Conservation (phyloP, 192 early-diverging fungal species). For the Umbelopsis isabellina region DNA sequence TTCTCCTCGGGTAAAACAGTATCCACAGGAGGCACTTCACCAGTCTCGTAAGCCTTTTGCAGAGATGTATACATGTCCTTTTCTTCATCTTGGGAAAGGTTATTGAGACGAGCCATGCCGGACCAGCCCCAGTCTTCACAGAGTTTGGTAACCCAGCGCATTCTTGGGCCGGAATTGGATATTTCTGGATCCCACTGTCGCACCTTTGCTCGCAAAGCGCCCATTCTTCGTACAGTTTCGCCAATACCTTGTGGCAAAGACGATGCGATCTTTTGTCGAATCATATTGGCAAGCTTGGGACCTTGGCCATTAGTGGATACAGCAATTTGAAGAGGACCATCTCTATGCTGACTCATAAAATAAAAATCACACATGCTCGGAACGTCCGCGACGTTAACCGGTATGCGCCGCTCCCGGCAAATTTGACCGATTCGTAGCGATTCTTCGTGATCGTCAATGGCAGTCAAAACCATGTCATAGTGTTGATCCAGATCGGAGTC, state of each 20-base stretch:
- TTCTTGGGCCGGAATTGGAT: constrained; percentile 68
- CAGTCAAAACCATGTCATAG: constrained; percentile 68
- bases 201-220: constrained; percentile 62
- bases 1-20: constrained; percentile 14
- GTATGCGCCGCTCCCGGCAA: constrained; percentile 70
- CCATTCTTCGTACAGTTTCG: constrained; percentile 74
- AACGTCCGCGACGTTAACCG: constrained; percentile 92
- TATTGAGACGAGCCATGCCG: constrained; percentile 63
- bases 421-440: constrained; percentile 67
- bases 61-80: constrained; percentile 61
- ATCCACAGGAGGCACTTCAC: constrained; percentile 37
- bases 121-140: constrained; percentile 87
- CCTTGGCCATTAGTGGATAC: constrained; percentile 89
- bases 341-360: constrained; percentile 85
- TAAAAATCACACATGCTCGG: constrained; percentile 92
- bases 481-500: constrained; percentile 53
- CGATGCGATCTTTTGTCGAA: constrained; percentile 68
- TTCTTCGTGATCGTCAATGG: constrained; percentile 75
- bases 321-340: constrained; percentile 86
- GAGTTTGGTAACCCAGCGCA: constrained; percentile 82
- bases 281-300: constrained; percentile 83
- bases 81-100: constrained; percentile 17
- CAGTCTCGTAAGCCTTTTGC: constrained; percentile 62
- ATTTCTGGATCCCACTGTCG: constrained; percentile 66
- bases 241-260: constrained; percentile 65